Conservation (phyloP, 1,284 basidiomycete species). For the Malassezia arunalokei region DNA sequence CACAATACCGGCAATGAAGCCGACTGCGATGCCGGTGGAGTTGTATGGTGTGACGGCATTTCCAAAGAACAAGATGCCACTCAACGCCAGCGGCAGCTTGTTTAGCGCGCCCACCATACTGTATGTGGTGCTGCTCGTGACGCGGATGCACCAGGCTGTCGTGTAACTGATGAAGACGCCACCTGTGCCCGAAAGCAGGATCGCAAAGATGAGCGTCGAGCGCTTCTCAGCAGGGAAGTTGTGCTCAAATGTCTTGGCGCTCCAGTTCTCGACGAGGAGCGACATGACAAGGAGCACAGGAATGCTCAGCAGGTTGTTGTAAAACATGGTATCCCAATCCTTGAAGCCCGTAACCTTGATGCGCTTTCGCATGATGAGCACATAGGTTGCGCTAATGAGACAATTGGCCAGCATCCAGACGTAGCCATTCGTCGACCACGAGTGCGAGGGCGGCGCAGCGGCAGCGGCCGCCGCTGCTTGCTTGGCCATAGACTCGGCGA, state of each 20-base stretch:
- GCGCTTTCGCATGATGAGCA: slow-evolving; percentile 86
- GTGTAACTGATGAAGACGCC: slow-evolving; percentile 97
- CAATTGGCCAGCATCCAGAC: slow-evolving; percentile 96
- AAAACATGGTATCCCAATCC: slow-evolving; percentile 99
- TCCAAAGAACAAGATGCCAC: slow-evolving; percentile 51
- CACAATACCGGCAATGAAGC: slow-evolving; percentile 68
- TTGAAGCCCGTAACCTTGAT: slow-evolving; percentile 98
- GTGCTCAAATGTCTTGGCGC: slow-evolving; percentile 58
- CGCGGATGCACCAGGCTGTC: slow-evolving; percentile 95
- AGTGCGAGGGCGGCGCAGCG: not conserved
- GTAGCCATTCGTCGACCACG: slow-evolving; percentile 55
- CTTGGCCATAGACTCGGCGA: not conserved
- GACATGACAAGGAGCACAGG: slow-evolving; percentile 76
- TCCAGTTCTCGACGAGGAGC: slow-evolving; percentile 81
- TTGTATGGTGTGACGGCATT: slow-evolving; percentile 73
- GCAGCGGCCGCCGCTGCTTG: not conserved
- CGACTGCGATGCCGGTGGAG: slow-evolving; percentile 71
- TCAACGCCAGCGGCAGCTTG: slow-evolving; percentile 79
- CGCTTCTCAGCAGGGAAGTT: slow-evolving; percentile 86
- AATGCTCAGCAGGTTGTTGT: slow-evolving; percentile 92
- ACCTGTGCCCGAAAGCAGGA: slow-evolving; percentile 87
- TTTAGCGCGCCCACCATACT: slow-evolving; percentile 98
- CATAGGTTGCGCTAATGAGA: slow-evolving; percentile 77
- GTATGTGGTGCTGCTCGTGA: slow-evolving; percentile 93
- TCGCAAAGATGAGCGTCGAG: slow-evolving; percentile 67